A percentile compares a stretch with the other conserved stretches of the same genome.
phyloP scores from a whole-genome alignment of 371 early-diverging fungal species.

The Blakeslea trispora region DNA sequence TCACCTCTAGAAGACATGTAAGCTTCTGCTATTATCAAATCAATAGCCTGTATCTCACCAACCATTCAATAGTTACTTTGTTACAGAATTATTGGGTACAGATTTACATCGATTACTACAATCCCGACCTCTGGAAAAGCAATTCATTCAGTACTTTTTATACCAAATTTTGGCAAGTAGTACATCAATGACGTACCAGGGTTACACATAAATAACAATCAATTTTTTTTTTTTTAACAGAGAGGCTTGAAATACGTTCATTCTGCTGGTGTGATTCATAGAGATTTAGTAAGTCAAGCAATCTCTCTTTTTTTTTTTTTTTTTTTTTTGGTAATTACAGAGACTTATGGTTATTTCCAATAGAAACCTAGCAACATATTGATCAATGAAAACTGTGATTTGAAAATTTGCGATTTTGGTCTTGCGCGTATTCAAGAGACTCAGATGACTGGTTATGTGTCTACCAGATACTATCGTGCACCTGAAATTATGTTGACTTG shows the following conservation, averaged over 20 bases:
- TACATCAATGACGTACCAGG: background rate
- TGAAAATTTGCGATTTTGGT: slow-evolving; percentile 98
- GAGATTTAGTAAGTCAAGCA: slow-evolving; percentile 86
- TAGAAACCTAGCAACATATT: slow-evolving; percentile 96
- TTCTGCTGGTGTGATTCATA: slow-evolving; percentile 93
- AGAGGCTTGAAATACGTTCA: slow-evolving; percentile 92
- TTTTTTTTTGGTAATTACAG: background rate
- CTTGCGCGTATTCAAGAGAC: slow-evolving; percentile 91
- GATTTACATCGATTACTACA: slow-evolving; percentile 91
- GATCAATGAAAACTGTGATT: slow-evolving; percentile 94
- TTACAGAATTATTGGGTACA: slow-evolving; percentile 92
- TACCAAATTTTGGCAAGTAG: slow-evolving; percentile 86
- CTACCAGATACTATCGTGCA: slow-evolving; percentile 93
- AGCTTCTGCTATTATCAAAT: no score
- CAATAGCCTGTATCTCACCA: no score
- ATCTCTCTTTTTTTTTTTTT: background rate
- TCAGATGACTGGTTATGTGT: slow-evolving; percentile 95
- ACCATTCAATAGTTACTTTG: slow-evolving; percentile 75
- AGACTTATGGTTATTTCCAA: background rate
- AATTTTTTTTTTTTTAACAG: slow-evolving; percentile 32
- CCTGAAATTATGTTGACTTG: slow-evolving; percentile 74
- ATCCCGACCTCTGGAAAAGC: slow-evolving; percentile 88
- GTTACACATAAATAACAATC: background rate
- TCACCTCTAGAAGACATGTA: slow-evolving; percentile 91
- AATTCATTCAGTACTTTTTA: slow-evolving; percentile 94